Conservation (phyloP, 805 yeast species). For the Wilhelminamyces savonicus region DNA sequence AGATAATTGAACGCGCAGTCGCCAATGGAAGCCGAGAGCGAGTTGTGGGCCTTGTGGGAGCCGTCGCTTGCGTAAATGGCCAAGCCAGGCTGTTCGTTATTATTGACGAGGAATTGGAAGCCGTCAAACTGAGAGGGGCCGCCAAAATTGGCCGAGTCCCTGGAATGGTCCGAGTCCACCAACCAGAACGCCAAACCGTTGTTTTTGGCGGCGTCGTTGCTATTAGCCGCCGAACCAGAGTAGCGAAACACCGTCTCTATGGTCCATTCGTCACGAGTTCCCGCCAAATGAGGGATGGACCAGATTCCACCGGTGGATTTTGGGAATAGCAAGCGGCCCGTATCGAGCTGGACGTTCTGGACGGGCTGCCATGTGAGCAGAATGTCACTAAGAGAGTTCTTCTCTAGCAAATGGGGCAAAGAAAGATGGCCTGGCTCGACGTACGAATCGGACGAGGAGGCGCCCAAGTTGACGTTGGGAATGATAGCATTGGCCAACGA, state of each 20-base stretch:
- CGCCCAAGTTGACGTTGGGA: too few relatives aligned
- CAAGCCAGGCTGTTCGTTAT: conserved; percentile 42
- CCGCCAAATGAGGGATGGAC: conserved; percentile 23
- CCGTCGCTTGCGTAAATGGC: conserved; percentile 62
- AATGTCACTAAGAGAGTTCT: conserved; percentile 19
- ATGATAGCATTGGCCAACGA: too few relatives aligned
- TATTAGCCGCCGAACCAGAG: conserved; percentile 34
- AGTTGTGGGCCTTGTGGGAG: conserved; percentile 22
- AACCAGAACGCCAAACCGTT: conserved; percentile 61
- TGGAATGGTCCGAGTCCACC: conserved; percentile 21
- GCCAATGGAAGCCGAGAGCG: conserved; percentile 38
- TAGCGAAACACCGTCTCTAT: conserved; percentile 61
- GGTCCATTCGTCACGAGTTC: conserved; percentile 40
- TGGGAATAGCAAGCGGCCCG: conserved; percentile 44
- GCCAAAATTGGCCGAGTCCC: conserved; percentile 39
- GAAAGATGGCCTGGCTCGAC: conserved; percentile 13
- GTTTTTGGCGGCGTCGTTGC: conserved; percentile 17
- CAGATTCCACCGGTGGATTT: conserved; percentile 40
- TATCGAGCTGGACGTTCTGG: conserved; percentile 36
- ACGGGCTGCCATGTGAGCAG: conserved; percentile 30
- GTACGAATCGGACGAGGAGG: too few relatives aligned
- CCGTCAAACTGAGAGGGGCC: conserved; percentile 57
- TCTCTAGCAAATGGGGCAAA: conserved; percentile 31
- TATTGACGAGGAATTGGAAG: conserved; percentile 53
- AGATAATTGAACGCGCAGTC: conserved; percentile 55